These are phyloP conservation scores for Aspergillus quadrilineatus DNA, from an alignment of 2,329 filamentous ascomycete genomes.

Conservation along the genomic window DNA sequence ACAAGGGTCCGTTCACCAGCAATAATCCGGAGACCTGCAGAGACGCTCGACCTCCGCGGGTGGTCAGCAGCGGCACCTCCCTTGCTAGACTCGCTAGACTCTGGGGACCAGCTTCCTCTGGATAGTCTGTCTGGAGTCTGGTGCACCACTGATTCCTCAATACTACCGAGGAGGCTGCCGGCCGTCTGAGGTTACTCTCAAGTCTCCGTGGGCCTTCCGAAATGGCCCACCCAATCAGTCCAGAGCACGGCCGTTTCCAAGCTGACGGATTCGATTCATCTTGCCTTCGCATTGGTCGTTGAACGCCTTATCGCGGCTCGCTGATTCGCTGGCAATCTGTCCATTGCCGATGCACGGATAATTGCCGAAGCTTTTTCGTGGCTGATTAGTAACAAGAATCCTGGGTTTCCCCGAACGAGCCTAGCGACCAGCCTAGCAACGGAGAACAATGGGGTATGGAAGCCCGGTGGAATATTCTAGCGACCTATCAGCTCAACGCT, in stretches of 20 bases:
- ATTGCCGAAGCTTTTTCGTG: constrained; percentile 17
- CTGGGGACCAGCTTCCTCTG: no score
- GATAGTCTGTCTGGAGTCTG: neutral
- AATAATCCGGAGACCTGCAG: constrained; percentile 1
- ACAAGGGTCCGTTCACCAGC: neutral
- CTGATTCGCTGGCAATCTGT: constrained; percentile 9
- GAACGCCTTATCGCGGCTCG: constrained; percentile 19
- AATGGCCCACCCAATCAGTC: constrained; percentile 20
- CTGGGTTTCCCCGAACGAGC: neutral
- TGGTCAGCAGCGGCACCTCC: constrained; percentile 5
- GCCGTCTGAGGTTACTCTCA: constrained; percentile 3
- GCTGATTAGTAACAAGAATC: constrained; percentile 10
- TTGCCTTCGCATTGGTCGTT: constrained; percentile 20
- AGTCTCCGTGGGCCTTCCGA: neutral
- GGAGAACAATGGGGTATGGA: neutral
- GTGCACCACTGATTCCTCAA: neutral
- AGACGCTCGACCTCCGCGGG: neutral
- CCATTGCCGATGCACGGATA: constrained; percentile 20
- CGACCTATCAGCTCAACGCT: neutral
- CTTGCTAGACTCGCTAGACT: neutral
- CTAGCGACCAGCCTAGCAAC: neutral
- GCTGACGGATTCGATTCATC: constrained; percentile 13
- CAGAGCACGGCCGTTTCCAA: constrained; percentile 16
- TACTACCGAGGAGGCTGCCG: neutral
- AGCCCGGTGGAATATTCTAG: constrained; percentile 13